Evolutionary conservation across 345 rosid genomes (phyloP).

Genomic region (Arabis hirsuta): DNA sequence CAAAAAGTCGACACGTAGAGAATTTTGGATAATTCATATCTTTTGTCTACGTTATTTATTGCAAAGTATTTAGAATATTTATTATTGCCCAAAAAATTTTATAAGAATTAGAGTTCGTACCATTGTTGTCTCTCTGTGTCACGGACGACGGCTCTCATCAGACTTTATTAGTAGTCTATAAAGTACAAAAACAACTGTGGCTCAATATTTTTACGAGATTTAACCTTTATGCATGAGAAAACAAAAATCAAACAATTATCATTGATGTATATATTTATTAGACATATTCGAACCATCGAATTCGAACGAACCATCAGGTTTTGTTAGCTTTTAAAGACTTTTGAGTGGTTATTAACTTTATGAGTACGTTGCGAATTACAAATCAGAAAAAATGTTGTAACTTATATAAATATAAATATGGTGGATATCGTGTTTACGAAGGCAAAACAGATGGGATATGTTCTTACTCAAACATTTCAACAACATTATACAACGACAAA

Average conservation of each 20-base stretch:
- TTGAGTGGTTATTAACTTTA: neutral
- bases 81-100: slow-evolving; percentile 23
- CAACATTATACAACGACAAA: no score
- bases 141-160: slow-evolving; percentile 40
- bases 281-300: neutral
- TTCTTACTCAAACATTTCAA: no score
- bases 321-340: neutral
- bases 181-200: slow-evolving; percentile 5
- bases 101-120: slow-evolving; percentile 32
- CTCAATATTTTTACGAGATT: neutral
- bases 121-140: slow-evolving; percentile 30
- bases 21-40: slow-evolving; percentile 13
- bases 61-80: slow-evolving; percentile 12
- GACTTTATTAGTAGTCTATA: neutral
- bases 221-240: neutral
- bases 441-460: no score
- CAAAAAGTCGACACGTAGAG: slow-evolving; percentile 13
- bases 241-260: neutral
- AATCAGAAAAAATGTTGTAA: no score
- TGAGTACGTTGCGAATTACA: neutral
- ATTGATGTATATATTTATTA: neutral
- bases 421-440: no score
- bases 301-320: neutral
- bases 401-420: no score
- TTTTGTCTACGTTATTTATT: slow-evolving; percentile 20